A percentile compares a stretch with the other conserved stretches of the same genome.
Conservation (phyloP, 495 filamentous ascomycete species). For the Penicillium coffeae region DNA sequence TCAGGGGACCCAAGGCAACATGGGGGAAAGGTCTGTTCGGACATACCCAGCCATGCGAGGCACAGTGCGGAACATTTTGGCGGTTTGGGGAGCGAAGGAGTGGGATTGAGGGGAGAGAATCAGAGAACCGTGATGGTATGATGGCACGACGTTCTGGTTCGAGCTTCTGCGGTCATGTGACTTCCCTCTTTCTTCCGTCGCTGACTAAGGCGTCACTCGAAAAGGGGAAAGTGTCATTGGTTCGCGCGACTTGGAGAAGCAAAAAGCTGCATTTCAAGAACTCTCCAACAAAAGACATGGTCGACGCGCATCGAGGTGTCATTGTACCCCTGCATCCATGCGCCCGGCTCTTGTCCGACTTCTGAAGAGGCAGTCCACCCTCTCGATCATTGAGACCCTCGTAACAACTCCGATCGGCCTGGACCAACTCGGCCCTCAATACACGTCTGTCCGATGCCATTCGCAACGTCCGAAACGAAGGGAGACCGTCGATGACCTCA, state of each 20-base stretch:
- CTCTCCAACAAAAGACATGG: neutral
- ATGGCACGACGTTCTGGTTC: slow-evolving; percentile 31
- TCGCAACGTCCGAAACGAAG: slow-evolving; percentile 13
- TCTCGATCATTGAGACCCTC: slow-evolving; percentile 45
- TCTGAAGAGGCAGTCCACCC: slow-evolving; percentile 49
- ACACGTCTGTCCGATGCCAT: slow-evolving; percentile 30
- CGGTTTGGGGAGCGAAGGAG: slow-evolving; percentile 30
- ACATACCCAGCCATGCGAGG: slow-evolving; percentile 48
- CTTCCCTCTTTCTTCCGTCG: slow-evolving; percentile 34
- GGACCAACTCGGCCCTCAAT: slow-evolving; percentile 29
- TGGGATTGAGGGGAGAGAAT: slow-evolving; percentile 19
- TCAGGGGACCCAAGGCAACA: slow-evolving; percentile 1
- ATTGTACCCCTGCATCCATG: slow-evolving; percentile 33
- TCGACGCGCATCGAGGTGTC: slow-evolving; percentile 6
- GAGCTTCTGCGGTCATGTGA: slow-evolving; percentile 31
- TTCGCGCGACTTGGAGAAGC: neutral
- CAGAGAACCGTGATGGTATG: slow-evolving; percentile 23
- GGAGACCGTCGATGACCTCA: neutral
- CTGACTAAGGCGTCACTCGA: slow-evolving; percentile 10
- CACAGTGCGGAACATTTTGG: slow-evolving; percentile 47
- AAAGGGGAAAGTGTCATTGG: slow-evolving; percentile 23
- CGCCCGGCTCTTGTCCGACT: slow-evolving; percentile 53
- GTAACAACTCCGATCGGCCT: slow-evolving; percentile 36
- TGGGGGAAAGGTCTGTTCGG: neutral
- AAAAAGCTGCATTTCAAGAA: neutral